A percentile compares a stretch with the other conserved stretches of the same genome.
phyloP scores from a whole-genome alignment of 768 basidiomycete genomes.

The Crassisporium funariophilum region DNA sequence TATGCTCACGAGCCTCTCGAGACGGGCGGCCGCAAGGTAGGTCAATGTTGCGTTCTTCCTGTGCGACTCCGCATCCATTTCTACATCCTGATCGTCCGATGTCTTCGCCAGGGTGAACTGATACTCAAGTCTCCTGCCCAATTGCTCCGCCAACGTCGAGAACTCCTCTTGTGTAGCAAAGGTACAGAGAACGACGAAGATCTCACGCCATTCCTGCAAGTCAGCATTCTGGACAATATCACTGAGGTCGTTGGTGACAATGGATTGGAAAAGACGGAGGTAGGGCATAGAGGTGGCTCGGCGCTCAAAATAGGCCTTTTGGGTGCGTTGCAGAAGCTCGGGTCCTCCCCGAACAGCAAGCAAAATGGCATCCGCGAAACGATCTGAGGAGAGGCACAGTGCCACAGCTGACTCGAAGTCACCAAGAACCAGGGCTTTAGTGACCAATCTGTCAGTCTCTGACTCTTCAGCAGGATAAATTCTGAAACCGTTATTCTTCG shows the following conservation, averaged over 20 bases:
- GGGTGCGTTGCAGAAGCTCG: constrained; percentile 83
- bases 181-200: constrained; percentile 95
- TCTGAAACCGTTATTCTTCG: constrained; percentile 83
- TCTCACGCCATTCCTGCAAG: constrained; percentile 91
- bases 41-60: constrained; percentile 91
- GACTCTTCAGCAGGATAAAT: constrained; percentile 89
- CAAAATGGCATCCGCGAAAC: constrained; percentile 93
- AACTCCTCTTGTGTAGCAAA: constrained; percentile 89
- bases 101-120: constrained; percentile 64
- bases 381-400: constrained; percentile 83
- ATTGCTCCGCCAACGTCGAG: constrained; percentile 82
- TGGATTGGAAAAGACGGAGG: constrained; percentile 91
- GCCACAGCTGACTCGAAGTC: constrained; percentile 93
- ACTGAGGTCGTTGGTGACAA: constrained; percentile 87
- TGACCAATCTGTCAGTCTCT: constrained; percentile 85
- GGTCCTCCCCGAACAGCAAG: constrained; percentile 90
- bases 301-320: constrained; percentile 91
- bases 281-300: constrained; percentile 78
- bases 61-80: constrained; percentile 48
- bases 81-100: constrained; percentile 46
- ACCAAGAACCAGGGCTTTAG: constrained; percentile 93
- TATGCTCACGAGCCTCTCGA: constrained; percentile 87
- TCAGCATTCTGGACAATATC: constrained; percentile 98
- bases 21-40: constrained; percentile 86
- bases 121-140: constrained; percentile 89